Evolutionary conservation across 2,329 filamentous ascomycete genomes (phyloP), one percentile per base, ranked within the genome.

Genomic region (Fusarium aywerte): DNA sequence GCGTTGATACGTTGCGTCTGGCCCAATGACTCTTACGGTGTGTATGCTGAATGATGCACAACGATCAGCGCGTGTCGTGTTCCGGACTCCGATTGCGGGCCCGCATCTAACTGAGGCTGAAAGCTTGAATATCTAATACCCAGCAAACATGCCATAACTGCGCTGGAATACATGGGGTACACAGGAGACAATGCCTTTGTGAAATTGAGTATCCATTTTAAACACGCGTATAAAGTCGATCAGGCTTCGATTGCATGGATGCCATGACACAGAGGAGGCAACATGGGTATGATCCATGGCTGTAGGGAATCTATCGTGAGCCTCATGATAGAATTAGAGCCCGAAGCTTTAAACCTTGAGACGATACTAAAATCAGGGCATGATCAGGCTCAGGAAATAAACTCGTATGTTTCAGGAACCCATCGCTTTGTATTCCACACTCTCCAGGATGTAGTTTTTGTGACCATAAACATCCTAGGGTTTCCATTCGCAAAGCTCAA

Each of bases 1-100:
- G 42, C 47, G 45, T 54, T 44, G 52, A 47, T 60, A 59, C 47
- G 47, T 43, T 42, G 48, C 31, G 31, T 54, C 25, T 60, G 43
- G 33, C 42, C 57, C 53, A 62, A 62, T 73, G 71, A 73, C 69
- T 73, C 71, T 58, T 63, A 40, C 71, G 69, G 65, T 45, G 67
- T 49, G 65, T 65, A 44, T n/a, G 71, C 71, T 64, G 61, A 67
- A 70, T 65, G 71, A 70, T 64, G 44, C 18, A 33, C 51, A 39
- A 33, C 47, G 38, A 47, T 50, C 51, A 49, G 45, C 38, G 23
- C 40, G 33, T 45, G 29, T 48, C 31, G 20, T 49, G 11, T 47
- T 40, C 52, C 49, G 44, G 27, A 55, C 58, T 69, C 66, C 53
- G 66, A 67, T 67, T 45, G 50, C 61, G 65, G 65, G 61, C 45